Conservation (phyloP, 176 grass and related monocot species). For the Musa beccarii region DNA sequence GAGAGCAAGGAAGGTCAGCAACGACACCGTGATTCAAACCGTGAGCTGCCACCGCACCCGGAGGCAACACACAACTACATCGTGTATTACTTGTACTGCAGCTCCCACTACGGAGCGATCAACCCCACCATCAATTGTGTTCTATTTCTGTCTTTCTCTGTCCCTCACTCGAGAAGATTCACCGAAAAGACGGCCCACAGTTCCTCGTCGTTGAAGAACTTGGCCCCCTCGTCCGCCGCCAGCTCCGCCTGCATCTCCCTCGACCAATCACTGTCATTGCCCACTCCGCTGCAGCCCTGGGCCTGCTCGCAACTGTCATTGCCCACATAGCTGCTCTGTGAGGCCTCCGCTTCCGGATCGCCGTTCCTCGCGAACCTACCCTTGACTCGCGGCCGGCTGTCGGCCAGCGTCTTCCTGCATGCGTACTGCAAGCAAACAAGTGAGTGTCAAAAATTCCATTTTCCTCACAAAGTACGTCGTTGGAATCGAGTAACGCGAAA, state of each 20-base stretch:
- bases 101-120: too few relatives aligned
- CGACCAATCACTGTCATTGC: slow-evolving; percentile 6
- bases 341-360: slow-evolving; percentile 28
- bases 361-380: slow-evolving; percentile 60
- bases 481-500: background rate
- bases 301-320: background rate
- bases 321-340: background rate
- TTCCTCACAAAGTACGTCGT: background rate
- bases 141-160: too few relatives aligned
- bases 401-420: slow-evolving; percentile 93
- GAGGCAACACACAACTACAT: too few relatives aligned
- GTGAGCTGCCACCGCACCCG: too few relatives aligned
- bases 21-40: too few relatives aligned
- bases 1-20: too few relatives aligned
- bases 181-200: slow-evolving; percentile 47
- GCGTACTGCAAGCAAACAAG: slow-evolving; percentile 42
- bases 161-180: background rate
- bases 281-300: slow-evolving; percentile 7
- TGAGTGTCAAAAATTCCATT: background rate
- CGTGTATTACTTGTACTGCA: too few relatives aligned
- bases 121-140: too few relatives aligned
- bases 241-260: slow-evolving; percentile 2
- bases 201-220: slow-evolving; percentile 21
- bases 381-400: slow-evolving; percentile 66
- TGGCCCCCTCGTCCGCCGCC: slow-evolving; percentile 6